A percentile compares a stretch with the other conserved stretches of the same genome.
These are phyloP conservation scores for Neurospora sp. DNA, from an alignment of 2,329 filamentous ascomycete species.

Conservation along the genomic window DNA sequence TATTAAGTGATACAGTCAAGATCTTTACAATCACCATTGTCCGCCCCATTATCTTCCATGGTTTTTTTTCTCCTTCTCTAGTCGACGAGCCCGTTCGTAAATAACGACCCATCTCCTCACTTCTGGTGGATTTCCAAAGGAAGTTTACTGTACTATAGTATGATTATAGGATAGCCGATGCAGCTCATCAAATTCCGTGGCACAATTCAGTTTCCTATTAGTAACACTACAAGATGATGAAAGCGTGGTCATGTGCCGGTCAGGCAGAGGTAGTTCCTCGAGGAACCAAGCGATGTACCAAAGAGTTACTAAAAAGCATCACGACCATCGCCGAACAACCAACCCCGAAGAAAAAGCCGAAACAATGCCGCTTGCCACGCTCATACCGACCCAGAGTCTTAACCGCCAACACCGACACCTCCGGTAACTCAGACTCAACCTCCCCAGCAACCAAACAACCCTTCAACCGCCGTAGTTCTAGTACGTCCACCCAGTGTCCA, in stretches of 20 bases:
- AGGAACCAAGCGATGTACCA: background rate
- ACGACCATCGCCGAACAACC: background rate
- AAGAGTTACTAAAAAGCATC: background rate
- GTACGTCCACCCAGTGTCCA: background rate
- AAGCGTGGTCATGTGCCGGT: background rate
- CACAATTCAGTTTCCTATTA: background rate
- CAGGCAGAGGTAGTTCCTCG: background rate
- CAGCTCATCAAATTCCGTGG: background rate
- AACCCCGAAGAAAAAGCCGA: background rate
- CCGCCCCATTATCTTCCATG: rapidly evolving
- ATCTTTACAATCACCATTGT: background rate
- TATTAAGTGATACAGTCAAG: background rate
- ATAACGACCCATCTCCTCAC: background rate
- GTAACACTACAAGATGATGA: background rate
- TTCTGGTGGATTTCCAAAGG: background rate
- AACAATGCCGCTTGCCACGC: background rate
- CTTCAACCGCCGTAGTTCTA: background rate
- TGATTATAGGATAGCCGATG: background rate
- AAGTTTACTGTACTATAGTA: background rate
- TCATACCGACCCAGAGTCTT: background rate
- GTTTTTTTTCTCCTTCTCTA: background rate
- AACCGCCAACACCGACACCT: background rate
- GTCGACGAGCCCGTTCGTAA: background rate
- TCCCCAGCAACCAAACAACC: background rate
- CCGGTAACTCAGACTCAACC: background rate